Conservation (phyloP, 345 rosid genomes). For the Gossypium stocksii region DNA sequence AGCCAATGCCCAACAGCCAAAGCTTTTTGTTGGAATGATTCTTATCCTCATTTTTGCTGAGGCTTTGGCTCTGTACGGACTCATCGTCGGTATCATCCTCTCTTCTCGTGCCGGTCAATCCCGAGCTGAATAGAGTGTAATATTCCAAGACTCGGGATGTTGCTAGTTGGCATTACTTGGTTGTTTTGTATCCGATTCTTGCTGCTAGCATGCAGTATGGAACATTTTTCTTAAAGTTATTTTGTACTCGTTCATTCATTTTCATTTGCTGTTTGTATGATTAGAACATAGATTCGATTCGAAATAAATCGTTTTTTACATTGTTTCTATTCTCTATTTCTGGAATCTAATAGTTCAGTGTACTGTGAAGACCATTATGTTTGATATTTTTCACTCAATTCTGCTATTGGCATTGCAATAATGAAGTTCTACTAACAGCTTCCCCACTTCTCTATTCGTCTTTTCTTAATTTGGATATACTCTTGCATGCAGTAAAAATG, state of each 20-base stretch:
- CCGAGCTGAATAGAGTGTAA: slow-evolving; percentile 13
- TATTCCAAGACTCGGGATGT: not conserved
- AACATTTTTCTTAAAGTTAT: not conserved
- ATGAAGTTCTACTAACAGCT: not conserved
- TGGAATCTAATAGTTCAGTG: not conserved
- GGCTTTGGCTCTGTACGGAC: slow-evolving; percentile 37
- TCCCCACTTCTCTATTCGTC: not conserved
- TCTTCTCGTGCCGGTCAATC: slow-evolving; percentile 31
- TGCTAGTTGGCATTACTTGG: not conserved
- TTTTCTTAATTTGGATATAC: no score
- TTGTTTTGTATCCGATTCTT: not conserved
- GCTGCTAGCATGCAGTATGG: not conserved
- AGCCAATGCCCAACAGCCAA: slow-evolving; percentile 54
- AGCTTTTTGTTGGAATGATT: slow-evolving; percentile 56
- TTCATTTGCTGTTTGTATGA: not conserved
- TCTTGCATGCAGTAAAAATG: no score
- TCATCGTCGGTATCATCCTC: slow-evolving; percentile 51
- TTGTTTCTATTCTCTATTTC: not conserved
- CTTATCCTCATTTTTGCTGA: no score
- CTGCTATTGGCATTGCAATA: not conserved
- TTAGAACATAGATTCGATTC: not conserved
- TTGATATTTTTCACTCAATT: not conserved
- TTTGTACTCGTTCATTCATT: not conserved
- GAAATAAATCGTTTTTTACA: not conserved
- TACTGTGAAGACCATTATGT: not conserved